Evolutionary conservation across 1,284 basidiomycete species (phyloP), one percentile per base, ranked within the genome.

Genomic region (Cutaneotrichosporon mucoides): DNA sequence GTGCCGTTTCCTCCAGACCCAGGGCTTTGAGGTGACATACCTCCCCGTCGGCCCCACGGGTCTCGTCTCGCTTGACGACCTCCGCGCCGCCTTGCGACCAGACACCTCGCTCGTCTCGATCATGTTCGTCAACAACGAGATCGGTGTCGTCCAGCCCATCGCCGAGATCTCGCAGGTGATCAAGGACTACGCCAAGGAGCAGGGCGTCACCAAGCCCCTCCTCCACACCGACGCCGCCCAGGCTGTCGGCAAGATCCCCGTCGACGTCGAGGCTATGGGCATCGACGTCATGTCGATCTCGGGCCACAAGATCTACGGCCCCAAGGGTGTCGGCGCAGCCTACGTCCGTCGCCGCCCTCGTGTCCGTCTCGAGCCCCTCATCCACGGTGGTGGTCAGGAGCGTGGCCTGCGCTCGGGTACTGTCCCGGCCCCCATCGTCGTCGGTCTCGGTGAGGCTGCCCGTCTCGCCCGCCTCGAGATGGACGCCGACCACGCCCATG

Each of bases 121-220:
- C 76, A 99, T 99, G 96, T 86, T 90, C 4, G 95, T 99, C 64
- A 99, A 99, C 82, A 99, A 99, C 80, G 96, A 99, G 81, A 99
- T 94, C 6, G 96, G 96, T 51, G 94, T 98, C 63, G 96, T 99
- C 63, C 96, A 99, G 75, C 96, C 96, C 1, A 84, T 99, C 64
- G 89, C 90, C 75, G 93, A 98, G 77, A 99, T 99, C 66, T 95
- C 94, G 33, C 84, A 85, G 5, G 83, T 96, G 36, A 76, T 91
- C 53, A 82, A 82, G 69, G 66, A 64, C 6, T 72, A 66, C 50
- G 75, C 76, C 33, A 75, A 77, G 65, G 73, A 77, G 66, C 70
- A 69, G 85, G 87, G 73, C 86, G 89, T 77, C 84, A 92, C 76
- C 86, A 92, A 69, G 89, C 84, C 96, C 12, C 89, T 93, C 78